These are phyloP conservation scores for Sambucus nigra DNA, from an alignment of 129 eudicot genomes.

Conservation along the genomic window DNA sequence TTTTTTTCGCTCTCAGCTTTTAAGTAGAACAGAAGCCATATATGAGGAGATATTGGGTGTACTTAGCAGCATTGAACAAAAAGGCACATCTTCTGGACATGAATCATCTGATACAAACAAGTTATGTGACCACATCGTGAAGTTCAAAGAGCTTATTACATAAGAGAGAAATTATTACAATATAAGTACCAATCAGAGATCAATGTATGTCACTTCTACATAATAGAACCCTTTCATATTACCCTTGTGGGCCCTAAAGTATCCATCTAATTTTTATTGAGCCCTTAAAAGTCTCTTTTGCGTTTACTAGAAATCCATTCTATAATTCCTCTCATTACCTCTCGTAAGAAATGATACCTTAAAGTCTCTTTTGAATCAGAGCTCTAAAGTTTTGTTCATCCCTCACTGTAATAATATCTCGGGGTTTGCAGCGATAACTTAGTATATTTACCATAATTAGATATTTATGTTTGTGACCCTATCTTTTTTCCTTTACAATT, in stretches of 20 bases:
- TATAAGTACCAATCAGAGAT: constrained; percentile 31
- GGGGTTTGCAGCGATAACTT: too few relatives aligned
- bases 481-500: too few relatives aligned
- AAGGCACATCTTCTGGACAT: constrained; percentile 27
- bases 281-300: too few relatives aligned
- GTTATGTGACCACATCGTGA: constrained; percentile 42
- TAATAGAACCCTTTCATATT: background rate
- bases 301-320: too few relatives aligned
- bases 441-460: too few relatives aligned
- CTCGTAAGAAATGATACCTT: too few relatives aligned
- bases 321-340: too few relatives aligned
- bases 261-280: too few relatives aligned
- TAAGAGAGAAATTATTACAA: constrained; percentile 50
- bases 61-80: constrained; percentile 43
- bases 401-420: too few relatives aligned
- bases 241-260: background rate
- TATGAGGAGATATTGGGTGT: constrained; percentile 48
- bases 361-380: too few relatives aligned
- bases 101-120: constrained; percentile 41
- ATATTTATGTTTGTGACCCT: too few relatives aligned
- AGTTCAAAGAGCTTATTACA: constrained; percentile 44
- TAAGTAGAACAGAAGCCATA: constrained; percentile 45
- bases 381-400: too few relatives aligned
- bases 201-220: background rate
- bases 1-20: constrained; percentile 42